Percentiles rank a stretch among this genome's conserved stretches.
These are phyloP conservation scores for Suillus ampliporus DNA, from an alignment of 768 basidiomycete species.

Conservation along the genomic window DNA sequence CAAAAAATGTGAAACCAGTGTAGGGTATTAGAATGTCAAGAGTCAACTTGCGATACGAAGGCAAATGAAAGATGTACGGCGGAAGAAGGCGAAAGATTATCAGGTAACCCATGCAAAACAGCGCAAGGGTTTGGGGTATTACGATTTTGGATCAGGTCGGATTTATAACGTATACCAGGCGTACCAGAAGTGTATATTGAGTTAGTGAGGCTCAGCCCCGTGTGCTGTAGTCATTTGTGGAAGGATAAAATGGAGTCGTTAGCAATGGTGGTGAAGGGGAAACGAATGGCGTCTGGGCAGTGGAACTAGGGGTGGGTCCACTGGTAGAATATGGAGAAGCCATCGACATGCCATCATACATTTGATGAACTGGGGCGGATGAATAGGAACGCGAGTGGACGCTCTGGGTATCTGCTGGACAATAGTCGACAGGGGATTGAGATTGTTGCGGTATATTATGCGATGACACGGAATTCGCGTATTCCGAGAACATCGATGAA, in stretches of 20 bases:
- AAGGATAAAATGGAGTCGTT: slow-evolving; percentile 38
- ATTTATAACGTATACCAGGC: slow-evolving; percentile 22
- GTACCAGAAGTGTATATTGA: slow-evolving; percentile 19
- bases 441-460: slow-evolving; percentile 21
- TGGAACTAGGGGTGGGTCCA: slow-evolving; percentile 14
- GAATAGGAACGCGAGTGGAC: slow-evolving; percentile 25
- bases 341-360: slow-evolving; percentile 18
- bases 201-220: slow-evolving; percentile 15
- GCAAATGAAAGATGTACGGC: slow-evolving; percentile 25
- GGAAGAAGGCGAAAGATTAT: slow-evolving; percentile 19
- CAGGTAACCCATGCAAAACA: slow-evolving; percentile 12
- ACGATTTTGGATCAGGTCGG: slow-evolving; percentile 18
- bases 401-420: slow-evolving; percentile 18
- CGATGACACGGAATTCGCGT: slow-evolving; percentile 15
- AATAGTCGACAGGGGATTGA: slow-evolving; percentile 15
- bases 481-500: slow-evolving; percentile 23
- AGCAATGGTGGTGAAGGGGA: slow-evolving; percentile 33
- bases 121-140: slow-evolving; percentile 8
- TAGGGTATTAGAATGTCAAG: slow-evolving; percentile 5
- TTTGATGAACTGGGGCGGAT: slow-evolving; percentile 23
- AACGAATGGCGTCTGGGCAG: slow-evolving; percentile 18
- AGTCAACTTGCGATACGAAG: not conserved
- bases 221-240: slow-evolving; percentile 14
- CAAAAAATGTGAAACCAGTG: slow-evolving; percentile 1
- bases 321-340: slow-evolving; percentile 18